phyloP scores from a whole-genome alignment of 2,329 filamentous ascomycete genomes.

The Orbilia brochopaga region DNA sequence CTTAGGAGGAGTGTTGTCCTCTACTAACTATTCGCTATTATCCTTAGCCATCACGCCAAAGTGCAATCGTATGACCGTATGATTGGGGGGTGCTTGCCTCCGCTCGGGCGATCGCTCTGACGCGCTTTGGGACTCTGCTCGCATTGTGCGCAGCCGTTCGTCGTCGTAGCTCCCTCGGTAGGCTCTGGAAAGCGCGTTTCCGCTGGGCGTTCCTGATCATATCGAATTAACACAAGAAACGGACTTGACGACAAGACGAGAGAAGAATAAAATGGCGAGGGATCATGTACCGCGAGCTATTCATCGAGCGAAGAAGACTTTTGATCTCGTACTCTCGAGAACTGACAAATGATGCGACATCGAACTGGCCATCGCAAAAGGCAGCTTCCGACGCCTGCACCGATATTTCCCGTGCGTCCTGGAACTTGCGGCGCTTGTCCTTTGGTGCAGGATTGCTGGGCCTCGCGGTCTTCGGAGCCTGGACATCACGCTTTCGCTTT shows the following conservation, averaged over 20 bases:
- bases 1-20: slow-evolving; percentile 27
- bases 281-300: slow-evolving; percentile 44
- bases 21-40: slow-evolving; percentile 17
- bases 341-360: slow-evolving; percentile 81
- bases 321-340: slow-evolving; percentile 88
- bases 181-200: slow-evolving; percentile 82
- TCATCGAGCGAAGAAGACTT: slow-evolving; percentile 46
- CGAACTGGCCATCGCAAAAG: slow-evolving; percentile 74
- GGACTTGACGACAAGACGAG: not conserved
- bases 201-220: slow-evolving; percentile 27
- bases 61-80: not conserved
- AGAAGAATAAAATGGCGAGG: not conserved
- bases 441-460: not conserved
- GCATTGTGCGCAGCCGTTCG: slow-evolving; percentile 95
- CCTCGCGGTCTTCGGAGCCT: not conserved
- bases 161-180: slow-evolving; percentile 81
- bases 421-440: slow-evolving; percentile 58
- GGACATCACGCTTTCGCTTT: slow-evolving; percentile 27
- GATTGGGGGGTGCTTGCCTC: slow-evolving; percentile 54
- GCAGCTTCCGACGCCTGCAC: slow-evolving; percentile 59
- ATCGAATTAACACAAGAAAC: not conserved
- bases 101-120: slow-evolving; percentile 61
- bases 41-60: slow-evolving; percentile 10
- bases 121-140: slow-evolving; percentile 79
- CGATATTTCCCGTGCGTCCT: slow-evolving; percentile 61